Evolutionary conservation across 441 rosid species (phyloP).

Genomic region (Rhodomyrtus psidioides): DNA sequence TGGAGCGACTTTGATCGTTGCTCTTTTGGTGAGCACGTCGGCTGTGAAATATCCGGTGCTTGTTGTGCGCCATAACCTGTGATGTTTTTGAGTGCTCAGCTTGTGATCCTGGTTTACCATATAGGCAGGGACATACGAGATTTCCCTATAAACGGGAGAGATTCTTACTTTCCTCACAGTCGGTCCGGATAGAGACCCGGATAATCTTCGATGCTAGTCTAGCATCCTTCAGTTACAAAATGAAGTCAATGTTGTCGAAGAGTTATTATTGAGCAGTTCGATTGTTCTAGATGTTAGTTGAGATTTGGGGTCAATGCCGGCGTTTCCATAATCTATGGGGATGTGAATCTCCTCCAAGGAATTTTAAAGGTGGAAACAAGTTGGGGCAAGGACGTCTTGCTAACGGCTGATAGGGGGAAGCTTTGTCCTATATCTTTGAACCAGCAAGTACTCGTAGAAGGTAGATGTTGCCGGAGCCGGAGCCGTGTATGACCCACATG

Average conservation of each 20-base stretch:
- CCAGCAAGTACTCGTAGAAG: background rate
- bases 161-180: background rate
- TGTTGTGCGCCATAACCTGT: background rate
- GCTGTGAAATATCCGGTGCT: background rate
- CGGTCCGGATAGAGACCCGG: background rate
- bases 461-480: background rate
- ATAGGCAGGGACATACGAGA: background rate
- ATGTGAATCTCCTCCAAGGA: background rate
- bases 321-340: background rate
- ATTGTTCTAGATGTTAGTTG: background rate
- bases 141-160: background rate
- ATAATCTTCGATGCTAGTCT: background rate
- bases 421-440: background rate
- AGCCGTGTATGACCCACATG: background rate
- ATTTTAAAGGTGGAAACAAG: background rate
- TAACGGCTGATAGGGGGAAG: background rate
- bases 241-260: background rate
- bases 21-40: background rate
- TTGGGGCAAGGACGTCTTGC: background rate
- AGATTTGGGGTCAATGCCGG: background rate
- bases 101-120: background rate
- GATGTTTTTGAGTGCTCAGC: background rate
- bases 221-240: background rate
- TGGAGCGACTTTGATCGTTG: background rate
- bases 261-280: background rate